phyloP scores from a whole-genome alignment of 805 yeast species.

The Starmerella riodocensis region DNA sequence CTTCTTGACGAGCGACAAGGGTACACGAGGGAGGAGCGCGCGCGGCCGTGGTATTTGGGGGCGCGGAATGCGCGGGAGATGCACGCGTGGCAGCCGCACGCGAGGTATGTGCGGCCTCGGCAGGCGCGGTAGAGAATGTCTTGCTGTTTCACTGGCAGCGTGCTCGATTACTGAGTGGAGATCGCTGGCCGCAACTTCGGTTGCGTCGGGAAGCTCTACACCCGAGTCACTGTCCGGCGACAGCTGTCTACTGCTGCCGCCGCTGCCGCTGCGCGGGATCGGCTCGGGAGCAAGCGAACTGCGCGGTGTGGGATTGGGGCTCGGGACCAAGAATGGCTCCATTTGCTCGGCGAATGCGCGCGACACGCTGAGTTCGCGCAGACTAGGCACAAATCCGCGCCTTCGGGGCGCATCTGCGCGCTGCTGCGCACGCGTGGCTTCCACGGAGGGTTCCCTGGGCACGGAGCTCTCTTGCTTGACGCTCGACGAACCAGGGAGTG shows the following conservation, averaged over 20 bases:
- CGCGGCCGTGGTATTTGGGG: constrained; percentile 3
- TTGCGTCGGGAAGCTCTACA: constrained; percentile 5
- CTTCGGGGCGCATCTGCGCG: constrained; percentile 5
- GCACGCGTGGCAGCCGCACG: constrained; percentile 3
- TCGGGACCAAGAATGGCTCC: constrained; percentile 13
- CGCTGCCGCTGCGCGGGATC: background rate
- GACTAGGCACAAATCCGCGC: constrained; percentile 18
- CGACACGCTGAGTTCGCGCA: constrained; percentile 13
- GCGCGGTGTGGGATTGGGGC: constrained; percentile 12
- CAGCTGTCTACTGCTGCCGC: background rate
- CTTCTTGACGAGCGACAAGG: background rate
- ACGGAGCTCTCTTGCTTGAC: no score
- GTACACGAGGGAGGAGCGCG: background rate
- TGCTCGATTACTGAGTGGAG: constrained; percentile 4
- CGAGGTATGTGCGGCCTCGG: constrained; percentile 6
- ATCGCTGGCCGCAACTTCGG: constrained; percentile 5
- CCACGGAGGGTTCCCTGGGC: no score
- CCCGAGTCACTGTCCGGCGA: background rate
- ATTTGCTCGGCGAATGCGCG: constrained; percentile 17
- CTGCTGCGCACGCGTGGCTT: no score
- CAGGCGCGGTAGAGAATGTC: background rate
- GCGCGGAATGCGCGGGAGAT: constrained; percentile 1
- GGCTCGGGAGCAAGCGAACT: background rate
- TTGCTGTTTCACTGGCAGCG: background rate
- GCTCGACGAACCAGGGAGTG: background rate